Base-by-base conservation (phyloP, 306 rosid species). In the Quercus ilex region DNA sequence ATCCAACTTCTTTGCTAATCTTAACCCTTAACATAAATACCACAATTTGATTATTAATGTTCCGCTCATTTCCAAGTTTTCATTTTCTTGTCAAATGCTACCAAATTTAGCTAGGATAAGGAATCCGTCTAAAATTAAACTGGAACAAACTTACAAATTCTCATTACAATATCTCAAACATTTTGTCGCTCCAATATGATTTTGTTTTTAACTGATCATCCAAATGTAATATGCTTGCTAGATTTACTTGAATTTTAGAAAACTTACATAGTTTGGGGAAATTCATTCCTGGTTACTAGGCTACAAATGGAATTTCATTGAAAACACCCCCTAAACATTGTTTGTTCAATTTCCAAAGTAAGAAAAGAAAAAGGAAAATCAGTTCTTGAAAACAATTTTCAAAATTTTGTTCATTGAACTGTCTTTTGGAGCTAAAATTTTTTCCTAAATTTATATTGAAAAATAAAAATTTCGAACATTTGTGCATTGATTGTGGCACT, bases 1-100 rank as follows among this genome's bases (percentile, higher is more conserved):
- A 30, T 30, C 31, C 31, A 30, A 30, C 31, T 30, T 30, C 31
- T 30, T 30, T 30, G 31, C 3, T 3, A 30, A 30, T 30, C 31
- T 30, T 30, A 30, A 3, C 31, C 31, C 31, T 30, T 30, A 55
- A 7, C 15, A 12, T 51, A 53, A 4, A 38, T 15, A 53, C 38
- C 26, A 53, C 5, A 4, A 46, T 69, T 69, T 25, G 41, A 60
- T 69, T 79, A 46, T n/a, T 41, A 13, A 2, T 1, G 70, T n/a
- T 19, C 63, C 33, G 31, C 83, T 52, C 55, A 41, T 52, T 73
- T 63, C 60, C 67, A 30, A 60, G 4, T 23, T 73, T 3, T 57
- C 7, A 46, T 79, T 73, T 41, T 51, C 43, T 80, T 73, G 69
- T 80, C 78, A 52, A 79, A 67, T 67, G 23, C 52, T 2, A 25